A percentile compares a stretch with the other conserved stretches of the same genome.
These are phyloP conservation scores for Athelia sp. DNA, from an alignment of 1,284 basidiomycete species.

Conservation along the genomic window DNA sequence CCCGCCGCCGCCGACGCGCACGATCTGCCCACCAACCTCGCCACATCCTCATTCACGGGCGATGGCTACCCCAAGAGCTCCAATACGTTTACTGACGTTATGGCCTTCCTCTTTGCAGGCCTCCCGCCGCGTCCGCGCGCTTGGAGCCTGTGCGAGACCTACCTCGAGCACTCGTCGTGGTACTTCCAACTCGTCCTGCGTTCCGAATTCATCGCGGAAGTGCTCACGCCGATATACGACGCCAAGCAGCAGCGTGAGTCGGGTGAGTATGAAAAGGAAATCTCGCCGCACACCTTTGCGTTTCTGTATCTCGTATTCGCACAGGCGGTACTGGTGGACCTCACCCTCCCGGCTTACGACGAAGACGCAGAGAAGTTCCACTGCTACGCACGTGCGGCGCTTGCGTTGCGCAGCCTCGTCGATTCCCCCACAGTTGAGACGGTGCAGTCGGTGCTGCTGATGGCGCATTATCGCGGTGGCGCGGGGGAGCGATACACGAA, in stretches of 20 bases:
- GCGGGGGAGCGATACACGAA: conserved; percentile 40
- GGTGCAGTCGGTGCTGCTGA: conserved; percentile 41
- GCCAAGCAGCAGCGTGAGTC: not conserved
- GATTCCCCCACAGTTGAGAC: conserved; percentile 47
- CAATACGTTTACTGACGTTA: no score
- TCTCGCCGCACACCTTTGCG: conserved; percentile 40
- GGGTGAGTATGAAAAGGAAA: not conserved
- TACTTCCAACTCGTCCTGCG: conserved; percentile 42
- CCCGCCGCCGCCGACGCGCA: no score
- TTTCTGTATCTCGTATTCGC: conserved; percentile 48
- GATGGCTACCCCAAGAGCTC: no score
- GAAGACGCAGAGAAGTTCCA: conserved; percentile 49
- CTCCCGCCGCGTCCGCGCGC: no score
- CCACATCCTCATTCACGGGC: no score
- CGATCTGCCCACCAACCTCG: no score
- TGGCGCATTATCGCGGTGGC: conserved; percentile 48
- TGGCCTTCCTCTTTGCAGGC: no score
- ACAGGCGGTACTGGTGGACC: conserved; percentile 46
- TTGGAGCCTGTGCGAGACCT: conserved; percentile 29
- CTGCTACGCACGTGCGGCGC: conserved; percentile 41
- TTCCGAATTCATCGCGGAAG: conserved; percentile 32
- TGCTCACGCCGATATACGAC: conserved; percentile 31
- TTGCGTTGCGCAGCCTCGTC: conserved; percentile 23
- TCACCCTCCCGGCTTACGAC: conserved; percentile 41
- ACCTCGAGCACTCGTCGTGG: conserved; percentile 37